Evolutionary conservation across 176 grass and related monocot species (phyloP), one percentile per base, ranked within the genome.

Genomic region (Pontederia paniculata): DNA sequence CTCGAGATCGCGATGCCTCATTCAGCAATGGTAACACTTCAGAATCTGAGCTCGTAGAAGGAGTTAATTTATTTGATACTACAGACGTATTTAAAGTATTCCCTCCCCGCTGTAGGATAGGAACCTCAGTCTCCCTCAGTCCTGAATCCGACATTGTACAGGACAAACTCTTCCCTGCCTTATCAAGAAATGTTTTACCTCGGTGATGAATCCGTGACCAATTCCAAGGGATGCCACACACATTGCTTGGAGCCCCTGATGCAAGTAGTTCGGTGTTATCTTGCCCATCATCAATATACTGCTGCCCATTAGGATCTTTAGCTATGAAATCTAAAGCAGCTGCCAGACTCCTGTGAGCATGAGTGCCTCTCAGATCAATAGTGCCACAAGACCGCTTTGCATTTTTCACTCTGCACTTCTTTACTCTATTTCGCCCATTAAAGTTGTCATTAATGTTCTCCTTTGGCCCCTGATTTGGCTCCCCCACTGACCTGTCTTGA

Each of bases 161-260:
- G 2, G 89, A 95, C 48, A 95, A 80, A 78, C 89, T 86, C 63
- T 74, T 87, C 16, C 87, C 87, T 14, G 87, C 82, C 72, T 71
- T 74, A 79, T 89, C 85, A 68, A 97, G 76, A 77, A 97, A 84
- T 25, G 86, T 90, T 65, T 84, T 98, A 53, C 93, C 73, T 54
- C 80, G 75, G 70, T 91, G 65, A 68, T 96, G 91, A 80, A 98
- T 87, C 59, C 93, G 78, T 23, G 93, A 98, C 93, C 93, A 98
- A 73, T 88, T 98, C 93, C 86, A 98, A 5, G 93, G 93, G 77
- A 98, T 89, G 47, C 93, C 83, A 42, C 86, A 98, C 31, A 91
- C 75, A 62, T 75, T 87, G 65, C 69, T 81, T 9, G 79, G 63
- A 51, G 69, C 80, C 46, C 72, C 67, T 52, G 72, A 70, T 60